Base-by-base conservation (phyloP, 2,329 filamentous ascomycete genomes). In the Aspergillus persii region DNA sequence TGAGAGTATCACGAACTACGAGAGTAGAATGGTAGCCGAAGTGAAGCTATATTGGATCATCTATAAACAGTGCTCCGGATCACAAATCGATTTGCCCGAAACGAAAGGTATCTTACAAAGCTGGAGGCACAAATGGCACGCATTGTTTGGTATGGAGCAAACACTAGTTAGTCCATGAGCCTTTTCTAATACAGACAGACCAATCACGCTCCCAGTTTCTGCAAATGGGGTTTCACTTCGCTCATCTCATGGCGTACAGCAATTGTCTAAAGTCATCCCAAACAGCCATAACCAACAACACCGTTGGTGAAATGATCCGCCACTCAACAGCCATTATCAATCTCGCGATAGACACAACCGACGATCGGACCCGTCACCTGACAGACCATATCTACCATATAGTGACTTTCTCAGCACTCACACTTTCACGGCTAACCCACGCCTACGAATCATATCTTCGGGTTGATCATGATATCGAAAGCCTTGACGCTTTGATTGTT, bases 341-440 rank as follows among this genome's bases (percentile, higher is more conserved):
- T 15, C 60, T 79, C 2, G 77, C 77, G 2, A 79, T 80, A 62
- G 74, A 78, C 11, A 79, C 77, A 2, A 68, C 75, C 1, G 78
- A 81, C 50, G 75, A 79, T 26, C 73, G 77, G 2, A 80, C 77
- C 1, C 71, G 72, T 12, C 77, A 81, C 62, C 63, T 80, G 4
- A 80, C 73, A 3, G 78, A 81, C 56, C 79, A 80, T 53, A 78
- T 80, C 23, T 81, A 80, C 58, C 78, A 80, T 59, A 77, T 80
- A 69, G 77, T 80, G 51, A 78, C 77, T 4, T 81, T 80, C 55
- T 74, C 79, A 0, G 78, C 68, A 2, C 66, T 71, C 30, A 57
- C 65, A 2, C 62, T 71, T 15, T 71, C 68, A 23, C 72, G 77
- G 30, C 54, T 80, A 2, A 61, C 79, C 3, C 71, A 73, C 53